phyloP scores from a whole-genome alignment of 169 alveolate genomes.

The Plasmodium falciparum region DNA sequence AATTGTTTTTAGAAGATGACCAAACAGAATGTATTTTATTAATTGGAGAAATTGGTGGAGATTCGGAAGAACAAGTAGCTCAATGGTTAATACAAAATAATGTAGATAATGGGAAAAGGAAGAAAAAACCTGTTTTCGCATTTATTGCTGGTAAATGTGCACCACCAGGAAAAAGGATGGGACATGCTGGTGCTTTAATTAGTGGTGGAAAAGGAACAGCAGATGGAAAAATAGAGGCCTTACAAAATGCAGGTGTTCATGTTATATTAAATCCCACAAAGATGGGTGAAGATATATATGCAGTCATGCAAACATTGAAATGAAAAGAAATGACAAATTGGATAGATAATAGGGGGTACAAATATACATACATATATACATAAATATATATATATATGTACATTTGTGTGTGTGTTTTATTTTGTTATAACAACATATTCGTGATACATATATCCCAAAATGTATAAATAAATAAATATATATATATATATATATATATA shows the following conservation, averaged over 20 bases:
- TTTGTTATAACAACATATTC: too few species aligned
- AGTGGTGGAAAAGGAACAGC: slow-evolving; percentile 99
- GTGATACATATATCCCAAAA: too few species aligned
- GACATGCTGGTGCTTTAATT: slow-evolving; percentile 99
- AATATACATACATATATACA: not conserved
- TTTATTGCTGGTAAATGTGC: slow-evolving; percentile 98
- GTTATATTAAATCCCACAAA: slow-evolving; percentile 93
- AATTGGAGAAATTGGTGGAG: slow-evolving; percentile 99
- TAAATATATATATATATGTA: not conserved
- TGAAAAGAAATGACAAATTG: not conserved
- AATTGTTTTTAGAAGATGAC: slow-evolving; percentile 94
- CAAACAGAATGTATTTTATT: slow-evolving; percentile 95
- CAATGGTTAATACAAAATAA: slow-evolving; percentile 91
- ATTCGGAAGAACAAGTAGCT: slow-evolving; percentile 98
- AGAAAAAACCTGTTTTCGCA: slow-evolving; percentile 95
- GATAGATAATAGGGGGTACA: not conserved
- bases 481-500: too few species aligned
- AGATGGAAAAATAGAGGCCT: slow-evolving; percentile 92
- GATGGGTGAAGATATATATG: slow-evolving; percentile 90
- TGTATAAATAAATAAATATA: too few species aligned
- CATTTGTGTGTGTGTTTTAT: too few species aligned
- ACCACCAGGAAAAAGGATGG: slow-evolving; percentile 98
- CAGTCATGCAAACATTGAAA: slow-evolving; percentile 82
- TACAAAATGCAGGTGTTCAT: slow-evolving; percentile 93
- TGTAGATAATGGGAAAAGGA: slow-evolving; percentile 62